A percentile compares a stretch with the other conserved stretches of the same genome.
phyloP scores from a whole-genome alignment of 306 rosid genomes.

The Oxytropis ochrocephala region DNA sequence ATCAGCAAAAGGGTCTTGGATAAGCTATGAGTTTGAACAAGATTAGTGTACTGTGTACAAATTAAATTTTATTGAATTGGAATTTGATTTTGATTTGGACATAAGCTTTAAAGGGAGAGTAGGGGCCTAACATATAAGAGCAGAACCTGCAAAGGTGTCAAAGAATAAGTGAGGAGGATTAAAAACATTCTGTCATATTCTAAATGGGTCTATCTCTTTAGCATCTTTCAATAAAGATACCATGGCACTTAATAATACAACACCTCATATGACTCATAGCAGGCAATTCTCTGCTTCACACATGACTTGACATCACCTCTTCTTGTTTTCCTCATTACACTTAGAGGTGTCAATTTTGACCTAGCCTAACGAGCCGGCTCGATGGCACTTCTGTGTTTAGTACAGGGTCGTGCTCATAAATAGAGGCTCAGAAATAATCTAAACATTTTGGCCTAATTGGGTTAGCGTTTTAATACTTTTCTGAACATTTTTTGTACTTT shows the following conservation, averaged over 20 bases:
- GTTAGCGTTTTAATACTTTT: no score
- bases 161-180: conserved; percentile 20
- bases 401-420: no score
- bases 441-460: no score
- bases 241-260: conserved; percentile 22
- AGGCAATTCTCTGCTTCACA: conserved; percentile 35
- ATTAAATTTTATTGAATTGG: conserved; percentile 3
- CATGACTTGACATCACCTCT: conserved; percentile 60
- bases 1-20: not conserved
- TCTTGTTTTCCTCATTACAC: conserved; percentile 32
- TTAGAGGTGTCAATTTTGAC: no score
- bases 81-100: conserved; percentile 30
- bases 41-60: not conserved
- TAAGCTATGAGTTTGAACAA: not conserved
- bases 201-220: conserved; percentile 47
- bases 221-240: conserved; percentile 60
- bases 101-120: conserved; percentile 6
- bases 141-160: conserved; percentile 37
- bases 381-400: no score
- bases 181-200: conserved; percentile 38
- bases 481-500: no score
- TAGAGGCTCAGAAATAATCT: no score
- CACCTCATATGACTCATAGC: conserved; percentile 27
- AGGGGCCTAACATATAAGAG: conserved; percentile 33
- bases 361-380: no score